Percentiles rank a stretch among this genome's conserved stretches.
Conservation (phyloP, 257 asterid species). For the Solanum rostratum region DNA sequence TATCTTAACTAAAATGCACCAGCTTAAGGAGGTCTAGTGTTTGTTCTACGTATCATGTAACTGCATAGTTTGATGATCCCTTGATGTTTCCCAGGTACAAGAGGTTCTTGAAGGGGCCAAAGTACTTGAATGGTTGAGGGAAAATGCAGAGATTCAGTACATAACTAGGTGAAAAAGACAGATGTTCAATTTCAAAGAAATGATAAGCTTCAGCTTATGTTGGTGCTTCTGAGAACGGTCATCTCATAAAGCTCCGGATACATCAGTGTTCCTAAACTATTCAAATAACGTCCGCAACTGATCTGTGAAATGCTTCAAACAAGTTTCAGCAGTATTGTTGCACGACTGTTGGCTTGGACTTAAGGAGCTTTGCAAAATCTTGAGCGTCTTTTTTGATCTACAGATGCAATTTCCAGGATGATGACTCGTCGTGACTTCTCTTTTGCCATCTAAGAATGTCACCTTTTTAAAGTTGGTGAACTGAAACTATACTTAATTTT, state of each 20-base stretch:
- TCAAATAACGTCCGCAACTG: neutral
- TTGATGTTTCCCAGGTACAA: slow-evolving; percentile 50
- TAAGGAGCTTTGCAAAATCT: neutral
- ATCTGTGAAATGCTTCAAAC: neutral
- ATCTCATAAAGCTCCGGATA: neutral
- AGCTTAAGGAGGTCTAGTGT: neutral
- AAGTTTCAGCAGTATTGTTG: neutral
- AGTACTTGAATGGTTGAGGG: slow-evolving; percentile 90
- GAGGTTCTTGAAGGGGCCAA: slow-evolving; percentile 94
- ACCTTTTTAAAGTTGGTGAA: neutral
- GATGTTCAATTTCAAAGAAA: neutral
- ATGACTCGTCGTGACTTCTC: neutral
- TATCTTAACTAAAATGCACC: neutral
- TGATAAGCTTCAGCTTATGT: neutral
- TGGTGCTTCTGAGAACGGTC: neutral
- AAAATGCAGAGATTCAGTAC: slow-evolving; percentile 61
- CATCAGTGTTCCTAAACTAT: neutral
- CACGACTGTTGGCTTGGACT: neutral
- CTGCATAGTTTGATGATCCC: neutral
- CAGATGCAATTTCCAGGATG: neutral
- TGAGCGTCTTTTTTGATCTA: neutral
- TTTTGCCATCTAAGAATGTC: neutral
- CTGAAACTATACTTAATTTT: neutral
- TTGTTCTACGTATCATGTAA: neutral
- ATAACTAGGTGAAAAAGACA: slow-evolving; percentile 22